Percentiles rank a stretch among this genome's conserved stretches.
phyloP scores from a whole-genome alignment of 2,329 filamentous ascomycete species.

The Sarocladiaceae sp. region DNA sequence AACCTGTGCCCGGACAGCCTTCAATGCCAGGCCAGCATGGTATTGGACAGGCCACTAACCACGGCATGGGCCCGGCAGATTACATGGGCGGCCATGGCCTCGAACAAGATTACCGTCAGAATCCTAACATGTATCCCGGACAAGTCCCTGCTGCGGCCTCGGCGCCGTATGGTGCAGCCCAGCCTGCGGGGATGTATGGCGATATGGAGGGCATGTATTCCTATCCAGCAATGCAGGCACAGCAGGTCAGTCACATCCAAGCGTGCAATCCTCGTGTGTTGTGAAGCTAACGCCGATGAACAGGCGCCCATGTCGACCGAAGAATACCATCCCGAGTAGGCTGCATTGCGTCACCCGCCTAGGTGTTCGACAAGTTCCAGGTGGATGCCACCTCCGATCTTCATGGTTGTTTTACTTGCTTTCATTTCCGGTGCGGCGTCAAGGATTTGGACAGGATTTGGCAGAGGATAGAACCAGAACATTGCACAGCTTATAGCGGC shows the following conservation, averaged over 20 bases:
- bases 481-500: neutral
- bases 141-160: conserved; percentile 69
- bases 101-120: conserved; percentile 74
- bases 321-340: conserved; percentile 36
- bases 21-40: conserved; percentile 48
- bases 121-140: conserved; percentile 74
- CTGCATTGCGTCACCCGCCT: no score
- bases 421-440: neutral
- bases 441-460: neutral
- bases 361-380: no score
- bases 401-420: neutral
- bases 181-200: conserved; percentile 67
- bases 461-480: neutral
- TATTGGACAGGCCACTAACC: conserved; percentile 49
- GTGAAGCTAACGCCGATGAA: neutral
- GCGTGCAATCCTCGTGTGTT: neutral
- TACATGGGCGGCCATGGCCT: conserved; percentile 61
- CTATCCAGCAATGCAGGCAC: conserved; percentile 73
- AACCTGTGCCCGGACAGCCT: conserved; percentile 40
- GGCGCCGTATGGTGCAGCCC: conserved; percentile 69
- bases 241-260: conserved; percentile 59
- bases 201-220: conserved; percentile 81
- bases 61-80: conserved; percentile 53
- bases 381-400: no score
- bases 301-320: conserved; percentile 39